Percentiles rank a stretch among this genome's conserved stretches.
Evolutionary conservation across 2,329 filamentous ascomycete genomes (phyloP).

Genomic region (Neurospora sp.): DNA sequence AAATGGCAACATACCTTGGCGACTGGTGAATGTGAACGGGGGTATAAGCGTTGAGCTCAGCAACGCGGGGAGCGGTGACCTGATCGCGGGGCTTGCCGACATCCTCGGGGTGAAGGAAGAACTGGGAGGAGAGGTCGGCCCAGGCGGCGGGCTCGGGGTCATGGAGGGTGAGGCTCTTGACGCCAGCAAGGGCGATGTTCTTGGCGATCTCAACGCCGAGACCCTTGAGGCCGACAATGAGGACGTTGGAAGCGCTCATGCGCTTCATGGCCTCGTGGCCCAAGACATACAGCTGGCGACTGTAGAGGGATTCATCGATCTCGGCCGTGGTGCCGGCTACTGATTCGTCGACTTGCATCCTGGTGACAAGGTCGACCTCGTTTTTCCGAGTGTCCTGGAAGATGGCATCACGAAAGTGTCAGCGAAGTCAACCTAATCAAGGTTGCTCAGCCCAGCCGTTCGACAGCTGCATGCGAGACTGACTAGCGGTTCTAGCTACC

Average conservation of each 20-base stretch:
- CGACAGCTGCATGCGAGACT: neutral
- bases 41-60: conserved; percentile 93
- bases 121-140: conserved; percentile 89
- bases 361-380: conserved; percentile 53
- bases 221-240: conserved; percentile 84
- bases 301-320: conserved; percentile 67
- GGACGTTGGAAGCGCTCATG: conserved; percentile 92
- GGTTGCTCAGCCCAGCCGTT: neutral
- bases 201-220: conserved; percentile 97
- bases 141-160: conserved; percentile 79
- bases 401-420: neutral
- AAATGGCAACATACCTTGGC: conserved; percentile 31
- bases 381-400: conserved; percentile 39
- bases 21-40: conserved; percentile 71
- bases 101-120: conserved; percentile 83
- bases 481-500: neutral
- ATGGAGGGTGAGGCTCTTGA: conserved; percentile 92
- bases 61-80: conserved; percentile 79
- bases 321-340: conserved; percentile 41
- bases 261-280: conserved; percentile 91
- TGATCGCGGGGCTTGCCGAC: conserved; percentile 85
- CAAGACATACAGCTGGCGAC: conserved; percentile 62
- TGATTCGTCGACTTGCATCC: conserved; percentile 57
- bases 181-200: conserved; percentile 94
- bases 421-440: neutral